Base-by-base conservation (phyloP, 257 asterid genomes). In the Gentiana straminea region DNA sequence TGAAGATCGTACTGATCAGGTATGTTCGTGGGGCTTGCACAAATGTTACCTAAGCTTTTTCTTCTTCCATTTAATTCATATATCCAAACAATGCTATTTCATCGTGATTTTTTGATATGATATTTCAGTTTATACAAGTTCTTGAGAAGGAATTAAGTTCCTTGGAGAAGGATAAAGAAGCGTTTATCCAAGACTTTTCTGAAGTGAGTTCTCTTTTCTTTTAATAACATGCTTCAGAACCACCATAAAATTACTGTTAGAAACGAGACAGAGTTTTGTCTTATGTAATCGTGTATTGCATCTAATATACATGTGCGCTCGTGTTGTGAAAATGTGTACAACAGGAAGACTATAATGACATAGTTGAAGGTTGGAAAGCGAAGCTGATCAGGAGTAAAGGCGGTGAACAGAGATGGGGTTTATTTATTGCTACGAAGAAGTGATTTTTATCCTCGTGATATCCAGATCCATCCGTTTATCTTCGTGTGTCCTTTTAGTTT, bases 341-440 rank as follows among this genome's bases (percentile, higher is more conserved):
- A 45, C 75, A 79, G 86, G 76, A 79, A 59, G 86, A 76, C 74
- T 79, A 73, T 45, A 61, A 79, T 44, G 92, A 83, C 7, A 89
- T 89, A 46, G 92, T 86, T 5, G 89, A 85, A 47, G 95, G 95
- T 7, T 89, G 97, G 97, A 81, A 83, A 10, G 83, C 95, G 13
- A 89, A 89, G 82, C 80, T 85, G n/a, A 53, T 70, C 36, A 61
- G 97, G 66, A 85, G 74, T 61, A 73, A 92, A 33, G 78, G 90
- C 1, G 98, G 96, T 2, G 96, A 91, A 84, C 98, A 91, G 82
- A 78, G 82, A 68, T 87, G 98, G 98, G 98, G 98, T 55, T 70
- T 91, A 78, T 87, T 91, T 38, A 79, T 84, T 50, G 96, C 90
- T 79, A 65, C 72, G 78, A 91, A 84, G 64, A 66, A 73, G 55